Base-by-base conservation (phyloP, 1,284 basidiomycete species). In the Leccinum solheimii region DNA sequence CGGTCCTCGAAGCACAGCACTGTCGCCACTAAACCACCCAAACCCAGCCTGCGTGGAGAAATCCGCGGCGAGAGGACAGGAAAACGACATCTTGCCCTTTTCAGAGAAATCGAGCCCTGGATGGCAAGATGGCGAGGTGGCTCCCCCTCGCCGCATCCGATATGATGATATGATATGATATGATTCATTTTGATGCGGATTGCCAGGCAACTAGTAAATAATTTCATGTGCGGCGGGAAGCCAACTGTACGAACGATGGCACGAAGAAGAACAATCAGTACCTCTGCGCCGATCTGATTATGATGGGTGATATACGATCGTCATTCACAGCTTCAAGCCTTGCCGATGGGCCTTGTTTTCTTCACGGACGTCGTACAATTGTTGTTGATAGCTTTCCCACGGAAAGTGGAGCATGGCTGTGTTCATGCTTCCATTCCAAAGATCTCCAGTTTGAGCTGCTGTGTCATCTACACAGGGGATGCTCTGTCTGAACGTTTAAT, bases 131-230 rank as follows among this genome's bases (percentile, higher is more conserved):
- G 26, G 23, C 23, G 23, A 27, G 14, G 23, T 50, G 49, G 49
- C 26, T n/a, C 49, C 49, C 53, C 40, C 59, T 60, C 43, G 36
- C 45, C 45, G 45, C 52, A 53, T 58, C 55, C 62, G 58, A 65
- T 27, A n/a, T 30, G 27, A 50, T 50, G 14, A 27, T 14, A 6
- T 51, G 49, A 27, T 49, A 27, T 50, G 23, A 27, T 14, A 3
- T 51, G 49, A 27, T 49, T 26, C 11, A 54, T 60, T 54, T 59
- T 73, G 69, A 70, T 70, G 63, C 21, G 38, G 32, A 70, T 73
- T 63, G 69, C 70, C 64, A 67, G 59, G 69, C 68, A 73, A 70
- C 69, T 32, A 36, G 34, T 34, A 34, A 5, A 13, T 6, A 48
- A 48, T 48, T 48, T 48, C 45, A 21, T 48, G 45, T 48, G 21